Evolutionary conservation across 768 basidiomycete genomes (phyloP).

Genomic region (Kwoniella sp.): DNA sequence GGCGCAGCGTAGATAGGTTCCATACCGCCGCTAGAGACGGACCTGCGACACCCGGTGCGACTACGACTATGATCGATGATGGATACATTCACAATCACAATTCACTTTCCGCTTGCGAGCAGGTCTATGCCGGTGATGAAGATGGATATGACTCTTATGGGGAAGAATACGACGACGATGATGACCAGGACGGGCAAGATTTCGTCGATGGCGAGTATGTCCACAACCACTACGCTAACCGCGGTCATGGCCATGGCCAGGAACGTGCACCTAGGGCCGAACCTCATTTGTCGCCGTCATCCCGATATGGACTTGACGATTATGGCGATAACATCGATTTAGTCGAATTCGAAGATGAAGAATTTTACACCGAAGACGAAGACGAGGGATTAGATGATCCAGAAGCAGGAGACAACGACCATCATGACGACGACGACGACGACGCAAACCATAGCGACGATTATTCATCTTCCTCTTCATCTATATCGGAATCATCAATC

Average conservation of each 20-base stretch:
- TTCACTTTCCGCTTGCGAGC: no score
- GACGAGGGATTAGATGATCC: neutral
- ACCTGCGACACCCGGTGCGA: neutral
- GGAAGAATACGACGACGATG: neutral
- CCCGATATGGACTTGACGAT: no score
- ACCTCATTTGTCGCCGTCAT: no score
- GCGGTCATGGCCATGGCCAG: neutral
- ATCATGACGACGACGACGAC: constrained; percentile 4
- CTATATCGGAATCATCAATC: constrained; percentile 28
- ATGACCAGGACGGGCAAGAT: neutral
- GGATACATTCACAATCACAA: no score
- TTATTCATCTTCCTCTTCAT: neutral
- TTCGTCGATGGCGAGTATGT: neutral
- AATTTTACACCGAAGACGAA: neutral
- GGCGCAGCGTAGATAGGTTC: constrained; percentile 1
- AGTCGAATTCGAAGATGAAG: constrained; percentile 1
- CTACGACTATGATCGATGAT: neutral
- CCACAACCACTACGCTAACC: no score
- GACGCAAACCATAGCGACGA: neutral
- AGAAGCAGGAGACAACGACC: constrained; percentile 3
- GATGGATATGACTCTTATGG: neutral
- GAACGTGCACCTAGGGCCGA: neutral
- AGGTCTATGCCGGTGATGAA: no score
- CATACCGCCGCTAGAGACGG: neutral
- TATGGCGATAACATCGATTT: constrained; percentile 1